Conservation (phyloP, 371 early-diverging fungal species). For the Mucor irregularis region DNA sequence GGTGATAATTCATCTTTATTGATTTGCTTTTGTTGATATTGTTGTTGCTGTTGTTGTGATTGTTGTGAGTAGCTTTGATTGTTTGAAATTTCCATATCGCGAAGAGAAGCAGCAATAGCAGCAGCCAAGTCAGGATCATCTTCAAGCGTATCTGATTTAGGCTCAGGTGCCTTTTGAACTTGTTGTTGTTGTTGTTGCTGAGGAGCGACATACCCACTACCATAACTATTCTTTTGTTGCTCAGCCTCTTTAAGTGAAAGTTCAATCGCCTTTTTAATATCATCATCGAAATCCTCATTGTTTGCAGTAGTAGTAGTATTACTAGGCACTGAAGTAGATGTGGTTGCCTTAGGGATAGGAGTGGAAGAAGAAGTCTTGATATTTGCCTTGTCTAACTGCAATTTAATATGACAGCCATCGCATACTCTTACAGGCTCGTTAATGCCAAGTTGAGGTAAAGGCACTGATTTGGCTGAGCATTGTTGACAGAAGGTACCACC, state of each 20-base stretch:
- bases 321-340: constrained; percentile 2
- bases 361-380: neutral
- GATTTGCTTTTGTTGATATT: neutral
- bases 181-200: constrained; percentile 11
- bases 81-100: constrained; percentile 51
- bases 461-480: constrained; percentile 85
- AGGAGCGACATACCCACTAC: constrained; percentile 34
- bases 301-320: neutral
- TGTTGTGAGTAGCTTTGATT: constrained; percentile 10
- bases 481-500: constrained; percentile 91
- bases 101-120: constrained; percentile 92
- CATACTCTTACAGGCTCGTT: constrained; percentile 92
- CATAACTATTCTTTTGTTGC: constrained; percentile 34
- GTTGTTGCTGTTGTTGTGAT: constrained; percentile 3
- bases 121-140: constrained; percentile 90
- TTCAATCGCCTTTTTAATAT: constrained; percentile 88
- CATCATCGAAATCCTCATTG: constrained; percentile 74
- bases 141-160: constrained; percentile 49
- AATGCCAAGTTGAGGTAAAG: constrained; percentile 88
- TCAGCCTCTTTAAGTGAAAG: constrained; percentile 83
- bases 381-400: constrained; percentile 51
- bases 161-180: constrained; percentile 4
- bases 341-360: neutral
- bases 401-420: constrained; percentile 82
- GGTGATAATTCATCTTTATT: constrained; percentile 51